Evolutionary conservation across 345 rosid genomes (phyloP), one percentile per base, ranked within the genome.

Genomic region (Syzygium aqueum): DNA sequence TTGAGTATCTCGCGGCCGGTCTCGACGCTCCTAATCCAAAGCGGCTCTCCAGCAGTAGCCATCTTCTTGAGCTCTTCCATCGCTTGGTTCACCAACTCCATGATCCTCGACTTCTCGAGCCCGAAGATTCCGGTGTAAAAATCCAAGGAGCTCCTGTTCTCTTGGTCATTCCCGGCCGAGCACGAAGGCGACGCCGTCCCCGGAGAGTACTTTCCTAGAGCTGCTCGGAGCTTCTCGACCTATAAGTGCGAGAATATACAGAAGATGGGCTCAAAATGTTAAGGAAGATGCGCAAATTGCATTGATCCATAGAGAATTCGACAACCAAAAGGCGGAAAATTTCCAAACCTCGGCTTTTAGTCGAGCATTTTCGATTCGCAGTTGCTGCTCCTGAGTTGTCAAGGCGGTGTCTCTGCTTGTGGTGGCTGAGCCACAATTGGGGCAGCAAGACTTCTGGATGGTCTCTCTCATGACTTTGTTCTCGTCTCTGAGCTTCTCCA

Each of bases 1-100:
- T 97, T 97, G 33, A 96, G 99, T 83, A 97, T 97, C 86, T 97
- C 98, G 6, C 99, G 95, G 50, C 96, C 97, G 1, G 99, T 95
- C 93, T 97, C 99, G 5, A 97, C 90, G 88, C 99, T 96, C 56
- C 95, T 92, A 86, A 97, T 88, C 99, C 99, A 97, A 4, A 97
- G 92, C 7, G 99, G 99, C 33, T 94, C 94, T 2, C 89, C 91
- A 2, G 95, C 94, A 15, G 94, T 91, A 65, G 98, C 99, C 99
- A 97, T 97, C 90, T 89, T 94, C 78, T 90, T 92, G 59, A 97
- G 92, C 91, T 97, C 99, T 89, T 95, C 97, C 92, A 90, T 90
- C 73, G 97, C 98, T 90, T 95, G 96, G 89, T 92, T 94, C 28
- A 90, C 96, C 56, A 92, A 90, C 88, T 97, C 99, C 90, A 89